Evolutionary conservation across 257 asterid genomes (phyloP).

Genomic region (Fraxinus americana): DNA sequence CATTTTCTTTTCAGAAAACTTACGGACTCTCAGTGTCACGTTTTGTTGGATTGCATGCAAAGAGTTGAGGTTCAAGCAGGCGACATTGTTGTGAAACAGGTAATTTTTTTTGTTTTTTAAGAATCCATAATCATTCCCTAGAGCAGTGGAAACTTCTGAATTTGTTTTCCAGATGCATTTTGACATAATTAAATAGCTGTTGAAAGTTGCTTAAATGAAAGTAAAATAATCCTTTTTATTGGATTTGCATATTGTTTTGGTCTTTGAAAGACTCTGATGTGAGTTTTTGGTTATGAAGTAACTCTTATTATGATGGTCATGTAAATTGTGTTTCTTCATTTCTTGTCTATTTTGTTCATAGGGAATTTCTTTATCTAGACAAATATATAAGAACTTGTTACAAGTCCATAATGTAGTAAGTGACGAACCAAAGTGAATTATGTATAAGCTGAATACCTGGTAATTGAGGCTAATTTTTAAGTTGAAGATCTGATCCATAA

Average conservation of each 20-base stretch:
- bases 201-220: no score
- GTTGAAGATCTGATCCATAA: not conserved
- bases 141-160: not conserved
- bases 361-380: no score
- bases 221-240: no score
- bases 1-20: conserved; percentile 98
- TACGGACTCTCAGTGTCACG: conserved; percentile 90
- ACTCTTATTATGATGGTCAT: no score
- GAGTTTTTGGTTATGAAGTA: no score
- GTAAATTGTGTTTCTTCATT: no score
- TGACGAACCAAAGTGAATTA: not conserved
- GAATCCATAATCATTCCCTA: not conserved
- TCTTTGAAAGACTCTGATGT: no score
- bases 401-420: not conserved
- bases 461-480: not conserved
- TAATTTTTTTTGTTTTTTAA: not conserved
- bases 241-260: no score
- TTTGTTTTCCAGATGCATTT: not conserved
- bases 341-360: no score
- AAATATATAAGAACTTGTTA: not conserved
- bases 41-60: conserved; percentile 94
- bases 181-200: no score
- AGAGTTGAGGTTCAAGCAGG: conserved; percentile 89
- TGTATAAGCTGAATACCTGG: not conserved
- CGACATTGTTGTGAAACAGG: not conserved